Conservation (phyloP, 148 eudicot species). For the Amaranthus hypochondriacus region DNA sequence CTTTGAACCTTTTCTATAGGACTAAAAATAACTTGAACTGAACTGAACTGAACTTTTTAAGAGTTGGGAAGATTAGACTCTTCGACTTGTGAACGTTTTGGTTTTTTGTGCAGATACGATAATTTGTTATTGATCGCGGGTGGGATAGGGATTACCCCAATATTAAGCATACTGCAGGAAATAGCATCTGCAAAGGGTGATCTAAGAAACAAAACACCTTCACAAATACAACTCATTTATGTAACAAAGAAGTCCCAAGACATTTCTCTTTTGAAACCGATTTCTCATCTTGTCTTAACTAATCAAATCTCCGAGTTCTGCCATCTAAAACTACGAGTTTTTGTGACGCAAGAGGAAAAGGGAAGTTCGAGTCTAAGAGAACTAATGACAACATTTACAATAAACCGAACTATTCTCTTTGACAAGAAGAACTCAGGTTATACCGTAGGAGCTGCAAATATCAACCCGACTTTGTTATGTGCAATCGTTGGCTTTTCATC, state of each 20-base stretch:
- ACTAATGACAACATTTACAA: conserved; percentile 38
- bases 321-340: conserved; percentile 46
- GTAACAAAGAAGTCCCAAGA: conserved; percentile 52
- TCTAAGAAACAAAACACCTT: conserved; percentile 28
- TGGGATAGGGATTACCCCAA: conserved; percentile 89
- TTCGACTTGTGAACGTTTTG: no score
- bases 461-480: conserved; percentile 38
- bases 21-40: no score
- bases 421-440: conserved; percentile 28
- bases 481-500: conserved; percentile 37
- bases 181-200: conserved; percentile 23
- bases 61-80: no score
- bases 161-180: conserved; percentile 74
- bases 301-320: conserved; percentile 28
- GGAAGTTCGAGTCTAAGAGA: conserved; percentile 39
- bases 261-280: conserved; percentile 41
- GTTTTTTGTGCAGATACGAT: conserved; percentile 50
- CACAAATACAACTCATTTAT: conserved; percentile 53
- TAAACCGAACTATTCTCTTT: conserved; percentile 26
- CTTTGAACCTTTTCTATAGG: no score
- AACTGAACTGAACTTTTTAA: no score
- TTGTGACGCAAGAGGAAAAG: conserved; percentile 61
- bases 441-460: conserved; percentile 34
- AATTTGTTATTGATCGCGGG: conserved; percentile 65
- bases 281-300: conserved; percentile 38